A percentile compares a stretch with the other conserved stretches of the same genome.
Conservation (phyloP, 257 asterid species). For the Solanum okadae region DNA sequence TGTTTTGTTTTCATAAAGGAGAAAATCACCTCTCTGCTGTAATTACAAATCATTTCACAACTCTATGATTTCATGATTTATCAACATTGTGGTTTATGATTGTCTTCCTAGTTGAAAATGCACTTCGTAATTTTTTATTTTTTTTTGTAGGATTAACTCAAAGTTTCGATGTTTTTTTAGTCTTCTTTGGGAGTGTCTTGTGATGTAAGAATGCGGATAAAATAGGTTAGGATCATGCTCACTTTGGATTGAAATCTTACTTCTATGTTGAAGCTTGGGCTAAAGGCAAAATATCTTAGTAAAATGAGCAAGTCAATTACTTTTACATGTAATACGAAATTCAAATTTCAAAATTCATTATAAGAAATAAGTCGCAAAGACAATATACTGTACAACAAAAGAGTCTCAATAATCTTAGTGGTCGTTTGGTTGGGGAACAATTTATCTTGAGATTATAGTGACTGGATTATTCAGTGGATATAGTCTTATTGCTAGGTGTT, state of each 20-base stretch:
- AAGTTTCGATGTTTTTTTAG: neutral
- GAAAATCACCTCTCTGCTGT: neutral
- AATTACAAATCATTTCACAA: neutral
- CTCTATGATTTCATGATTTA: neutral
- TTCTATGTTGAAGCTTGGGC: neutral
- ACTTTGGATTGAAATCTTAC: neutral
- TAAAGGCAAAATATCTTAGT: neutral
- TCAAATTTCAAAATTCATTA: neutral
- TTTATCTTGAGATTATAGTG: neutral
- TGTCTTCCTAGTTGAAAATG: neutral
- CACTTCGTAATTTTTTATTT: neutral
- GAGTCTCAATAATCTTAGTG: neutral
- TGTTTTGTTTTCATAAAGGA: neutral
- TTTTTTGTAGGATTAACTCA: neutral
- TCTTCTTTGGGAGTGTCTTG: neutral
- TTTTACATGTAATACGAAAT: neutral
- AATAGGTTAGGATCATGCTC: neutral
- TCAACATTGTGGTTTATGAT: neutral
- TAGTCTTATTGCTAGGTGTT: neutral
- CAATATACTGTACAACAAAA: neutral
- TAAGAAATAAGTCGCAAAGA: neutral
- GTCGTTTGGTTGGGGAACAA: neutral
- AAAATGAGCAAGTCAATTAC: neutral
- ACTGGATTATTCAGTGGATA: neutral
- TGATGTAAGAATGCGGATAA: neutral